Conservation (phyloP, 257 asterid genomes). For the Lantana camara region DNA sequence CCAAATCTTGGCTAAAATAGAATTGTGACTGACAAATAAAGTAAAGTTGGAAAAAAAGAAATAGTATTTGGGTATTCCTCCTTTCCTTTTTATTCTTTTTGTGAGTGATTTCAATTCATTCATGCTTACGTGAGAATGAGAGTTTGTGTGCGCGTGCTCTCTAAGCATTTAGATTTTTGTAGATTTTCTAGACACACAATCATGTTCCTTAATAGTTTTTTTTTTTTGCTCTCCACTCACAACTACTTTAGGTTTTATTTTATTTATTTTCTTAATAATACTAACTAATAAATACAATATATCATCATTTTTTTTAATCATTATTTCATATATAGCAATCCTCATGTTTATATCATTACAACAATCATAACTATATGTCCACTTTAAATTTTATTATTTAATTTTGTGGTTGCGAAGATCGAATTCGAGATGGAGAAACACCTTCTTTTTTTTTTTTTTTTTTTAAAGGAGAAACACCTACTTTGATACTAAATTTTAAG, state of each 20-base stretch:
- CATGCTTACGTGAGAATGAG: slow-evolving; percentile 47
- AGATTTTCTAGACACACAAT: slow-evolving; percentile 44
- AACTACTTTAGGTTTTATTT: slow-evolving; percentile 32
- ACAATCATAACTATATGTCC: slow-evolving; percentile 23
- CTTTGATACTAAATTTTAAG: no score
- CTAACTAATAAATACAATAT: slow-evolving; percentile 5
- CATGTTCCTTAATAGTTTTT: slow-evolving; percentile 35
- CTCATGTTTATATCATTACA: slow-evolving; percentile 31
- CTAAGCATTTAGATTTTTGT: slow-evolving; percentile 31
- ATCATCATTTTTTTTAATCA: slow-evolving; percentile 22
- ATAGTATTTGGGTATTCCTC: no score
- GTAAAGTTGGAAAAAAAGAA: no score
- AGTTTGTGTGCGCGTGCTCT: slow-evolving; percentile 50
- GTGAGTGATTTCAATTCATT: slow-evolving; percentile 9
- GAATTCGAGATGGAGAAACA: no score
- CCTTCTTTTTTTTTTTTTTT: no score
- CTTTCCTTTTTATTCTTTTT: no score
- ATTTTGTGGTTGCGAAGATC: no score
- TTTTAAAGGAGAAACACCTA: no score
- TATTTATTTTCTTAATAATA: not conserved
- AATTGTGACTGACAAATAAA: not conserved
- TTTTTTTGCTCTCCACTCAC: no score
- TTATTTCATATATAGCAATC: slow-evolving; percentile 30
- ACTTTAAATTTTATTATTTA: no score
- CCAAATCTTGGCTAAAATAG: not conserved